phyloP scores from a whole-genome alignment of 2,329 filamentous ascomycete species.

The Phaeophleospora eucalypticola region DNA sequence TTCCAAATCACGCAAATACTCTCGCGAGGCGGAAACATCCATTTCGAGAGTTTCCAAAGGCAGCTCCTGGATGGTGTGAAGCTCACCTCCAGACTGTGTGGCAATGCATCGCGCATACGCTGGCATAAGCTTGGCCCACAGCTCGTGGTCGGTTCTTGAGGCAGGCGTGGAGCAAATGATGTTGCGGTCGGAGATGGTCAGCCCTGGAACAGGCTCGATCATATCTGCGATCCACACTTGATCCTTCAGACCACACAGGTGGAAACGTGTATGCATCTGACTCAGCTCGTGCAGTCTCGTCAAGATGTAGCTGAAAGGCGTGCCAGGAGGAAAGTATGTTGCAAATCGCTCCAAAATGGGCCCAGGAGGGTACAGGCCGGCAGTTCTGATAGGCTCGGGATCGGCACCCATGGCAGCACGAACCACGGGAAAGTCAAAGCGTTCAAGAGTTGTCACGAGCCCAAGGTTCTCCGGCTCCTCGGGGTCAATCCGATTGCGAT shows the following conservation, averaged over 20 bases:
- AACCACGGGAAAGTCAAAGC: constrained; percentile 62
- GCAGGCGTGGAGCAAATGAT: constrained; percentile 70
- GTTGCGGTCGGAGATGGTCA: constrained; percentile 71
- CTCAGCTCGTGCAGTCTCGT: constrained; percentile 68
- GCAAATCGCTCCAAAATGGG: constrained; percentile 70
- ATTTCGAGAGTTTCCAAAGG: constrained; percentile 70
- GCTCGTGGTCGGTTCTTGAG: constrained; percentile 48
- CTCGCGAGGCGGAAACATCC: constrained; percentile 40
- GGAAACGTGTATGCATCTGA: constrained; percentile 61
- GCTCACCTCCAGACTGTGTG: constrained; percentile 58
- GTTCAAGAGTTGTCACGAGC: constrained; percentile 73
- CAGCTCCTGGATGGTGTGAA: constrained; percentile 68
- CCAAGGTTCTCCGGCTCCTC: constrained; percentile 44
- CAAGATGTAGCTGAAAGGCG: constrained; percentile 79
- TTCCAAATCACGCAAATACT: constrained; percentile 68
- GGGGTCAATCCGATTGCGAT: background rate
- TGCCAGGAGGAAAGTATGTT: constrained; percentile 73
- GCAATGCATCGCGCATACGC: constrained; percentile 69
- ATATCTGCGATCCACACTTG: constrained; percentile 65
- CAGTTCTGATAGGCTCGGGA: constrained; percentile 62
- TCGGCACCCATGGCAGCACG: constrained; percentile 59
- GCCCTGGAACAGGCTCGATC: constrained; percentile 64
- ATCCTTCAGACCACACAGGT: constrained; percentile 62
- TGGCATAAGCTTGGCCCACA: constrained; percentile 49
- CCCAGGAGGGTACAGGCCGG: constrained; percentile 70